Evolutionary conservation across 192 early-diverging fungal genomes (phyloP).

Genomic region (Piromyces sp.): DNA sequence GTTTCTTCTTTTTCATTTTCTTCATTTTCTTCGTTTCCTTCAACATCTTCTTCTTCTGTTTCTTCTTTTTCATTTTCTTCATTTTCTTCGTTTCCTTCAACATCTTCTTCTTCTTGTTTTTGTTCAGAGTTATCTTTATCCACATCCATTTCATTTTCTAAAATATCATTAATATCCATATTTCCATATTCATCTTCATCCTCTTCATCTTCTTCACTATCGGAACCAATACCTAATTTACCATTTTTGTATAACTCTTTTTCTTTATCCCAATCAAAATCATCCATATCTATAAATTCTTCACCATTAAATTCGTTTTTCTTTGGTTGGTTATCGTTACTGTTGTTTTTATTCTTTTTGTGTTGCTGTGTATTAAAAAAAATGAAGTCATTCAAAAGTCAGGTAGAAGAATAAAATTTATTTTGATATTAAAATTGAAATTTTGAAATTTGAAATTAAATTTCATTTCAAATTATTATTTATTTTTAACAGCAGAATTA

Average conservation of each 20-base stretch:
- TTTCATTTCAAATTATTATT: no score
- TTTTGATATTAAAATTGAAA: no score
- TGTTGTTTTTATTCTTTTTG: neutral
- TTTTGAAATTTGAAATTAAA: no score
- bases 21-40: conserved; percentile 1
- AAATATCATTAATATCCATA: conserved; percentile 12
- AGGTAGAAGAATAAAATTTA: no score
- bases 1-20: neutral
- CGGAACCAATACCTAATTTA: neutral
- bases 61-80: neutral
- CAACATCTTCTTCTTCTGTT: neutral
- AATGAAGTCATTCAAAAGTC: no score
- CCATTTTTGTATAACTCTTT: neutral
- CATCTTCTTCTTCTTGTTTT: neutral
- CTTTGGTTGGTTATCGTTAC: conserved; percentile 3
- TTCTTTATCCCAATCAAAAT: conserved; percentile 42
- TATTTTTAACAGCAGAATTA: no score
- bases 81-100: neutral
- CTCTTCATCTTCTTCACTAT: conserved; percentile 4
- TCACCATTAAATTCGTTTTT: conserved; percentile 1
- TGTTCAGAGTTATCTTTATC: neutral
- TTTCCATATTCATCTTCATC: conserved; percentile 12
- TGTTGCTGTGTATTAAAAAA: neutral
- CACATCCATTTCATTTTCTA: conserved; percentile 8
- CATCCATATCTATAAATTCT: conserved; percentile 60